Conservation (phyloP, 306 rosid species). For the Corylus avellana region DNA sequence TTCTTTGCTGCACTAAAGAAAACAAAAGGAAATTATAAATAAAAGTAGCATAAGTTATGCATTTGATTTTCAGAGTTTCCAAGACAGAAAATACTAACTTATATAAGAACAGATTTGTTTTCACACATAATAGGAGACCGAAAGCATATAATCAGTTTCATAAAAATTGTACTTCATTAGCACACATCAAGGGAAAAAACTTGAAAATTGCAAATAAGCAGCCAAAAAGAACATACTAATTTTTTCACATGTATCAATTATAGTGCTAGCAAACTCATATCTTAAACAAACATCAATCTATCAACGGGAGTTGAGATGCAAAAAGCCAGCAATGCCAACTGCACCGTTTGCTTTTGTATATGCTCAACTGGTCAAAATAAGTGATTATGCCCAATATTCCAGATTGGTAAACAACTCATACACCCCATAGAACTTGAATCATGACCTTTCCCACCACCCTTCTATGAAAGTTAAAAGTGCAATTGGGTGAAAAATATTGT, state of each 20-base stretch:
- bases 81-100: neutral
- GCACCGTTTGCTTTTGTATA: neutral
- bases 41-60: neutral
- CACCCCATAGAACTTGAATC: neutral
- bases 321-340: neutral
- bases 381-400: neutral
- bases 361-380: neutral
- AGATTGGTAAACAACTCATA: neutral
- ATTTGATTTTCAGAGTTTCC: conserved; percentile 1
- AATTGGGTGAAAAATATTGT: neutral
- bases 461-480: neutral
- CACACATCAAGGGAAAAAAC: neutral
- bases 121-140: neutral
- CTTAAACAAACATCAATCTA: neutral
- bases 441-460: neutral
- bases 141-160: neutral
- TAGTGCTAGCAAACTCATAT: neutral
- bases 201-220: neutral
- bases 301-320: neutral
- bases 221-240: neutral
- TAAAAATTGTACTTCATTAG: neutral
- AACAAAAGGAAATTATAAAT: neutral
- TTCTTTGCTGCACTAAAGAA: conserved; percentile 18
- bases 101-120: neutral
- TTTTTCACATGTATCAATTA: neutral